These are phyloP conservation scores for Cardiospermum halicacabum DNA, from an alignment of 345 rosid species.

Conservation along the genomic window DNA sequence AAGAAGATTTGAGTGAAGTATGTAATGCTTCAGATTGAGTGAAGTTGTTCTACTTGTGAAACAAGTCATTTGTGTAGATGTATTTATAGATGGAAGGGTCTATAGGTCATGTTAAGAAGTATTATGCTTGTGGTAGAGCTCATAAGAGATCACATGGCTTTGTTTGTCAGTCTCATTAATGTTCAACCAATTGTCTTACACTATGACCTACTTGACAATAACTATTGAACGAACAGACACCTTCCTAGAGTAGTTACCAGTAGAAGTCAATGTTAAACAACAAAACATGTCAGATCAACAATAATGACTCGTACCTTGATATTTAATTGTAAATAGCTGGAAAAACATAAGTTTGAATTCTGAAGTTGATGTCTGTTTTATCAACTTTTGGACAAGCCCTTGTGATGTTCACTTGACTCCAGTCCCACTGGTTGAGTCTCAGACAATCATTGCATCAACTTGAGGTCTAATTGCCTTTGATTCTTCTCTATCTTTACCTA, in stretches of 20 bases:
- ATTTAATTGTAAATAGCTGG: not conserved
- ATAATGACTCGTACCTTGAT: not conserved
- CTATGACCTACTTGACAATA: not conserved
- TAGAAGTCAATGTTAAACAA: not conserved
- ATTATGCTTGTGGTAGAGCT: slow-evolving; percentile 4
- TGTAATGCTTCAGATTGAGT: not conserved
- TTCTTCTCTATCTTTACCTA: too few species aligned
- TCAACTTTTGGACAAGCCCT: not conserved
- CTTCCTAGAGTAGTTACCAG: not conserved
- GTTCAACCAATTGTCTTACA: not conserved
- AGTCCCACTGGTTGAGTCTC: not conserved
- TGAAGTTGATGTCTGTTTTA: not conserved
- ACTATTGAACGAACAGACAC: not conserved
- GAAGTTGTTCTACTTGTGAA: not conserved
- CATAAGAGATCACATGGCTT: slow-evolving; percentile 23
- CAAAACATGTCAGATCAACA: not conserved
- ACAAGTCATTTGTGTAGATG: not conserved
- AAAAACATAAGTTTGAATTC: not conserved
- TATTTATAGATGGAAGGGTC: not conserved
- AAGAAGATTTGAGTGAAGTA: not conserved
- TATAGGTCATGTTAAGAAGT: not conserved
- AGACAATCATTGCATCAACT: too few species aligned
- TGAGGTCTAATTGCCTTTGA: too few species aligned
- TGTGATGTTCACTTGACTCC: not conserved
- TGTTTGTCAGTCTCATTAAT: slow-evolving; percentile 19